Percentiles rank a stretch among this genome's conserved stretches.
Conservation (phyloP, 2,329 filamentous ascomycete genomes). For the Xylariaceae sp. region DNA sequence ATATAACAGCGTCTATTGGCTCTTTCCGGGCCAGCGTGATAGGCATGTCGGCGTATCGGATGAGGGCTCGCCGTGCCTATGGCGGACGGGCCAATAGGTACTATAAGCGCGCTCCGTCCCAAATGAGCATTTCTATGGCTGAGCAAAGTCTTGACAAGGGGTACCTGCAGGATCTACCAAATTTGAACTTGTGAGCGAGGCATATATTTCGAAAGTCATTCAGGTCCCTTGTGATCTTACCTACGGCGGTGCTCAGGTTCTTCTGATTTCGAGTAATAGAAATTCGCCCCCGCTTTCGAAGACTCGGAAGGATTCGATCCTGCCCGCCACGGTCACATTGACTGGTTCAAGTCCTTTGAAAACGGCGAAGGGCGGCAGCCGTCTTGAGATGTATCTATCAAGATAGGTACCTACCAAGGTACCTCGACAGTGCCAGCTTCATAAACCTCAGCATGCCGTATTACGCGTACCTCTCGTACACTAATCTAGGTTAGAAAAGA, state of each 20-base stretch:
- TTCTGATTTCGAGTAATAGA: neutral
- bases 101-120: constrained; percentile 1
- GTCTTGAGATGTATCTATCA: neutral
- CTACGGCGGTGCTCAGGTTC: constrained; percentile 6
- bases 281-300: neutral
- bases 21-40: constrained; percentile 1
- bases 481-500: too few relatives aligned
- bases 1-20: neutral
- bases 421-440: neutral
- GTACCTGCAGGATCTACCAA: constrained; percentile 18
- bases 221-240: neutral
- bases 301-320: neutral
- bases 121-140: constrained; percentile 18
- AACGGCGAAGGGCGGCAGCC: neutral
- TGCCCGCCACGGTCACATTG: constrained; percentile 1
- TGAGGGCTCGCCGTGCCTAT: constrained; percentile 1
- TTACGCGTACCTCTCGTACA: too few relatives aligned
- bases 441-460: neutral
- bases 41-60: constrained; percentile 2
- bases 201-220: constrained; percentile 14
- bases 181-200: constrained; percentile 9
- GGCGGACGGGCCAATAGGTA: neutral
- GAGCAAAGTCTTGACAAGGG: constrained; percentile 5
- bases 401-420: neutral
- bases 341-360: neutral